Conservation (phyloP, 2,329 filamentous ascomycete species). For the Chrysoporthe puriensis region DNA sequence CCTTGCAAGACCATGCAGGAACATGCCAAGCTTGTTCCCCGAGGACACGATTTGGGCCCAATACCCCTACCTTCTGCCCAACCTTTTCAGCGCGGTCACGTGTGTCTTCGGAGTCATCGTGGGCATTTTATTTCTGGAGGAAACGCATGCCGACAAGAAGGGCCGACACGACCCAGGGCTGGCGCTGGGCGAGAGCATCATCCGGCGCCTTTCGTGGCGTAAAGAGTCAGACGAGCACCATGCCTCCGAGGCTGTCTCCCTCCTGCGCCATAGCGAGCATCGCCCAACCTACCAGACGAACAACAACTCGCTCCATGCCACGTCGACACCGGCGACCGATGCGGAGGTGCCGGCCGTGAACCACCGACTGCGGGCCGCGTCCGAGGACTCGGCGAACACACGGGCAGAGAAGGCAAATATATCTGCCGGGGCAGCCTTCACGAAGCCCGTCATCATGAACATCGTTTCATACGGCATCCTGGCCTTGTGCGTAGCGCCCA, state of each 20-base stretch:
- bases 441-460: conserved; percentile 80
- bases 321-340: conserved; percentile 40
- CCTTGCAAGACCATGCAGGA: conserved; percentile 82
- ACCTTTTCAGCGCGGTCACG: conserved; percentile 84
- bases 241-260: conserved; percentile 62
- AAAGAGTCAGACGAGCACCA: conserved; percentile 43
- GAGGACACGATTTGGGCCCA: conserved; percentile 78
- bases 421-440: conserved; percentile 64
- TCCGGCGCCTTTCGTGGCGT: conserved; percentile 47
- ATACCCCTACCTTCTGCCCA: conserved; percentile 90
- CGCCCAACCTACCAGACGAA: conserved; percentile 71
- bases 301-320: conserved; percentile 56
- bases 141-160: conserved; percentile 87
- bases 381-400: conserved; percentile 37
- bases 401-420: conserved; percentile 34
- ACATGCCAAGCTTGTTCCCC: conserved; percentile 75
- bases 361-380: conserved; percentile 18
- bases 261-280: conserved; percentile 64
- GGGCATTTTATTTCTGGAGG: conserved; percentile 86
- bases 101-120: conserved; percentile 76
- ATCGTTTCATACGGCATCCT: conserved; percentile 90
- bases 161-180: conserved; percentile 74
- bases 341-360: conserved; percentile 25
- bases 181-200: conserved; percentile 74
- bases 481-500: conserved; percentile 76